phyloP scores from a whole-genome alignment of 208 protist genomes.

The Pavlovales sp. region DNA sequence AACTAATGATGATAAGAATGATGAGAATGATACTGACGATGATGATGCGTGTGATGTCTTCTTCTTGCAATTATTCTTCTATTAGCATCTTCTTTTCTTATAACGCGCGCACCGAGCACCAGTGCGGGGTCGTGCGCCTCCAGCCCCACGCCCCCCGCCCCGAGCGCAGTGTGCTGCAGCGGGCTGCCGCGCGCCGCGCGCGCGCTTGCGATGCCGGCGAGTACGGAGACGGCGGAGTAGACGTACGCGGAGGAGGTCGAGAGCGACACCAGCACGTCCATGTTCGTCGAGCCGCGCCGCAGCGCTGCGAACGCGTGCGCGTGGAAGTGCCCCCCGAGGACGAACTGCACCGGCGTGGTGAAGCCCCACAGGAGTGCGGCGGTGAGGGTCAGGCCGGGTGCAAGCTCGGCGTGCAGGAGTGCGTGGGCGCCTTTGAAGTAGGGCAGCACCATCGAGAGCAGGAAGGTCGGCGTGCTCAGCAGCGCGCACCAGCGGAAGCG shows the following conservation, averaged over 20 bases:
- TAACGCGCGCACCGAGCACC: no score
- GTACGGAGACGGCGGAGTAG: slow-evolving; percentile 62
- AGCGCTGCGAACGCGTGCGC: slow-evolving; percentile 52
- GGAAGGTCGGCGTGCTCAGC: background rate
- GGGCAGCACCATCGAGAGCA: background rate
- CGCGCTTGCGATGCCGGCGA: background rate
- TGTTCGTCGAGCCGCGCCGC: slow-evolving; percentile 60
- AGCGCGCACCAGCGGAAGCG: background rate
- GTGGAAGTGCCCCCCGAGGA: slow-evolving; percentile 61
- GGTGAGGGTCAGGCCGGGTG: slow-evolving; percentile 46
- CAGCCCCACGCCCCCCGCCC: no score
- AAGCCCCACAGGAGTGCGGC: slow-evolving; percentile 65
- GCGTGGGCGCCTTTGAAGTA: background rate
- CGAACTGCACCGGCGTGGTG: slow-evolving; percentile 75
- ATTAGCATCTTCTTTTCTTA: no score
- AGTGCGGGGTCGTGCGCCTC: no score
- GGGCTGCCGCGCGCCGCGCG: no score
- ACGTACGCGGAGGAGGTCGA: slow-evolving; percentile 67
- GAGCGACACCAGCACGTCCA: slow-evolving; percentile 74
- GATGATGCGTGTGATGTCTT: no score
- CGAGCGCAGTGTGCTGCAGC: no score
- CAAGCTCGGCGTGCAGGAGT: background rate
- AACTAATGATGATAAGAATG: no score
- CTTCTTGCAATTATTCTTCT: no score
- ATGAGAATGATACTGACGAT: no score